These are phyloP conservation scores for Ilex paraguariensis DNA, from an alignment of 305 asterid genomes.

Conservation along the genomic window DNA sequence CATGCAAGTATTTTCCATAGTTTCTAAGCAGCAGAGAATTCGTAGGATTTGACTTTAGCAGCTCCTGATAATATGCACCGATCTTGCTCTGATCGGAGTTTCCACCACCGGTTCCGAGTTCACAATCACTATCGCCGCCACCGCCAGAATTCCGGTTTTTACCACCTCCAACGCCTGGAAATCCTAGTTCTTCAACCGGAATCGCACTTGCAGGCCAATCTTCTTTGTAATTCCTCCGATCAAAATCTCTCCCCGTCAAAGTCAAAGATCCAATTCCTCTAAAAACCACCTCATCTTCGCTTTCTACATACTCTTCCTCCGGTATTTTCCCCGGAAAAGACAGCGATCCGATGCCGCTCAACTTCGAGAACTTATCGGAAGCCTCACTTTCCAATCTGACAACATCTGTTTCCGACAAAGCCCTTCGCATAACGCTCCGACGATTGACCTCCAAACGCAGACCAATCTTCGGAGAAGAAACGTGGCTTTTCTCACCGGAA, in stretches of 20 bases:
- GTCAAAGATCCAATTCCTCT: constrained; percentile 10
- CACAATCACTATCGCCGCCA: constrained; percentile 8
- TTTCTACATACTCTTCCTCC: constrained; percentile 24
- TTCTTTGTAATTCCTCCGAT: constrained; percentile 1
- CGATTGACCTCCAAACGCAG: constrained; percentile 12
- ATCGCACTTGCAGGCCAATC: constrained; percentile 13
- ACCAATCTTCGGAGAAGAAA: constrained; percentile 19
- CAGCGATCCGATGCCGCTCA: constrained; percentile 22
- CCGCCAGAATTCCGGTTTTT: constrained; percentile 34
- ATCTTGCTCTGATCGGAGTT: constrained; percentile 26
- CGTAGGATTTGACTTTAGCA: constrained; percentile 42
- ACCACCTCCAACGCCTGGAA: constrained; percentile 43
- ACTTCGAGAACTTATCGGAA: not conserved
- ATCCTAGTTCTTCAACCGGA: constrained; percentile 29
- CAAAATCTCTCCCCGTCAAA: constrained; percentile 8
- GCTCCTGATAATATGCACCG: constrained; percentile 36
- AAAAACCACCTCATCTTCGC: not conserved
- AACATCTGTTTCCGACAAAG: constrained; percentile 32
- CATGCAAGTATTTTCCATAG: constrained; percentile 62
- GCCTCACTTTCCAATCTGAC: constrained; percentile 16
- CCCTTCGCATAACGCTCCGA: constrained; percentile 28
- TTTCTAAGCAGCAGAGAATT: constrained; percentile 54
- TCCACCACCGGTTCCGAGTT: constrained; percentile 4
- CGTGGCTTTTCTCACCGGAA: constrained; percentile 5
- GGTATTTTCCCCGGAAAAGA: constrained; percentile 8